Conservation (phyloP, 176 grass and related monocot species). For the Echinochloa phyllopogon region DNA sequence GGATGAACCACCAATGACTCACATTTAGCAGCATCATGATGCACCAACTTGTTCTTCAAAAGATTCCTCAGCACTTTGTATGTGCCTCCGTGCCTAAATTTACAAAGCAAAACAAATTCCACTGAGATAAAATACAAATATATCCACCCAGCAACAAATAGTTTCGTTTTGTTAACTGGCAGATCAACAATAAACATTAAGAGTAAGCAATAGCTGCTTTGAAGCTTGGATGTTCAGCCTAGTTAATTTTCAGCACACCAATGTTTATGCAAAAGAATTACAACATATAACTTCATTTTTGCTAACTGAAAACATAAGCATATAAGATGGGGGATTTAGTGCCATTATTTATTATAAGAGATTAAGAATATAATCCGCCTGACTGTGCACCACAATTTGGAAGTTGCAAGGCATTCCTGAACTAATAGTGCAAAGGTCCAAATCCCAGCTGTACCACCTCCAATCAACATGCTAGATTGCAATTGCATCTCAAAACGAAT, state of each 20-base stretch:
- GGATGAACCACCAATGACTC: slow-evolving; percentile 20
- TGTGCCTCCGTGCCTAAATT: slow-evolving; percentile 77
- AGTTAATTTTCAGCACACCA: background rate
- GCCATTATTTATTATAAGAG: background rate
- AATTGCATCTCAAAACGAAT: background rate
- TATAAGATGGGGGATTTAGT: background rate
- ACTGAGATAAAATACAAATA: background rate
- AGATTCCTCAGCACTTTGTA: slow-evolving; percentile 90
- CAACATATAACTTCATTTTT: background rate
- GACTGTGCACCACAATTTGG: background rate
- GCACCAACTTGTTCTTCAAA: slow-evolving; percentile 89
- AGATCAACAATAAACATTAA: background rate
- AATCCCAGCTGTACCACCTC: background rate
- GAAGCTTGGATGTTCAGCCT: background rate
- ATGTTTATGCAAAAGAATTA: background rate
- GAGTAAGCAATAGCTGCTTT: background rate
- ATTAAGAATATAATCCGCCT: background rate
- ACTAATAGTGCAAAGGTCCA: background rate
- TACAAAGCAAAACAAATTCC: slow-evolving; percentile 8
- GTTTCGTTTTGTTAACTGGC: background rate
- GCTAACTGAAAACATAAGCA: background rate
- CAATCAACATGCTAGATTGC: background rate
- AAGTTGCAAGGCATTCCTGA: background rate
- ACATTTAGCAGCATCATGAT: slow-evolving; percentile 91
- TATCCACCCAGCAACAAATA: background rate